Base-by-base conservation (phyloP, 805 yeast genomes). In the Kodamaea laetipori region DNA sequence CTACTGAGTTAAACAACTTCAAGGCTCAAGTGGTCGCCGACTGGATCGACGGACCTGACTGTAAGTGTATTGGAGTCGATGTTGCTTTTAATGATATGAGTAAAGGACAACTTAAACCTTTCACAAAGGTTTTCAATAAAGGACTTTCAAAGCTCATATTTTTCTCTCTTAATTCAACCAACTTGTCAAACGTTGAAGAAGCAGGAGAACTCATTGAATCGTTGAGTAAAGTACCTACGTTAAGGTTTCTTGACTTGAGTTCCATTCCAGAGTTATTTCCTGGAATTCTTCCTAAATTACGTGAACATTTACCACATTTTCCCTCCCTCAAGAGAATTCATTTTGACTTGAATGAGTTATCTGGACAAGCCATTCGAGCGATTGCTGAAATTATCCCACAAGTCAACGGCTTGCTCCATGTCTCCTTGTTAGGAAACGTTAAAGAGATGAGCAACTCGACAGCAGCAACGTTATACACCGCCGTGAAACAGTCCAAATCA, bases 31-130 rank as follows among this genome's bases (percentile, higher is more conserved):
- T 68, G 12, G 60, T 78, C 32, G 69, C 78, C 6, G 57, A 67
- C 27, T 78, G 83, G 83, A 66, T 78, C 24, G 61, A 71, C 6
- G 56, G 59, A 24, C 68, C 69, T 7, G 50, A 57, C 7, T 69
- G 75, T 12, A 73, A 71, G 17, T 78, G 82, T 56, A 63, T 69
- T 34, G 84, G 84, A 1, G 69, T 79, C 13, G 84, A 78, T 57
- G 63, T 78, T 35, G 83, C 79, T 1, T 76, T 73, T 52, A 78
- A 78, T 54, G 79, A 77, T 53, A 57, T 78, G 43, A 69, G 74
- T 25, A 52, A 64, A 3, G 78, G 77, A 2, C 74, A 73, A 52
- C 57, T 78, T 39, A 41, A 47, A n/a, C 79, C 79, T 1, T 69
- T 78, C 43, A 74, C 71, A 16, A 58, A 69, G 4, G 69, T 67